phyloP scores from a whole-genome alignment of 192 early-diverging fungal species.

The Backusella westeae region DNA sequence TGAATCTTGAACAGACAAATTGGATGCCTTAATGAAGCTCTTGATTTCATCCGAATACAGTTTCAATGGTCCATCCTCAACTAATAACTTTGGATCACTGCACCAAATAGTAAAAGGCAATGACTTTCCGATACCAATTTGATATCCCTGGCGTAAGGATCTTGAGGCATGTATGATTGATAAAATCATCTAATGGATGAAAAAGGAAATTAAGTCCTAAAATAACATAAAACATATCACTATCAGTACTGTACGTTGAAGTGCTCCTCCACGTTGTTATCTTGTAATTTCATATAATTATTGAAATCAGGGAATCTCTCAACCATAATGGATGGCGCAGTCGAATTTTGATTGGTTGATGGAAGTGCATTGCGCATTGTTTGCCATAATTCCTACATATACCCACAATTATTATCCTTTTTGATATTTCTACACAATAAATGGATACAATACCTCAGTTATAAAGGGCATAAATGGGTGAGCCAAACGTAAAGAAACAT shows the following conservation, averaged over 20 bases:
- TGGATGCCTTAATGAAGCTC: constrained; percentile 37
- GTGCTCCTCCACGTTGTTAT: constrained; percentile 42
- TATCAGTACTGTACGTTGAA: constrained; percentile 39
- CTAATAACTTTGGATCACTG: constrained; percentile 29
- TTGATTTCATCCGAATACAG: constrained; percentile 38
- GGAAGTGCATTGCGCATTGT: constrained; percentile 26
- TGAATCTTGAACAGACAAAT: constrained; percentile 22
- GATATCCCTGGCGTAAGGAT: constrained; percentile 52
- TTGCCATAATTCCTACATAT: constrained; percentile 59
- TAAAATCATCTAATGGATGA: constrained; percentile 33
- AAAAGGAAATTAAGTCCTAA: constrained; percentile 6
- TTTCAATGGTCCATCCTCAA: constrained; percentile 27
- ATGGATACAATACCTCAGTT: constrained; percentile 71
- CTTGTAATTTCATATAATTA: constrained; percentile 31
- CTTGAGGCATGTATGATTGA: constrained; percentile 50
- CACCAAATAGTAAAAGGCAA: constrained; percentile 50
- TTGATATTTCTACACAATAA: not conserved
- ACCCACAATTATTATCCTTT: not conserved
- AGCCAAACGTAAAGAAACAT: constrained; percentile 73
- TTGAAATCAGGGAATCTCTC: constrained; percentile 40
- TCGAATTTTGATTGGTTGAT: constrained; percentile 3
- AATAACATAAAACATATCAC: not conserved
- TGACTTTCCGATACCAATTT: constrained; percentile 40
- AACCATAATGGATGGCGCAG: constrained; percentile 43
- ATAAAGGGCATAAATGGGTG: constrained; percentile 99